phyloP scores from a whole-genome alignment of 257 asterid genomes.

The Voacanga thouarsii region DNA sequence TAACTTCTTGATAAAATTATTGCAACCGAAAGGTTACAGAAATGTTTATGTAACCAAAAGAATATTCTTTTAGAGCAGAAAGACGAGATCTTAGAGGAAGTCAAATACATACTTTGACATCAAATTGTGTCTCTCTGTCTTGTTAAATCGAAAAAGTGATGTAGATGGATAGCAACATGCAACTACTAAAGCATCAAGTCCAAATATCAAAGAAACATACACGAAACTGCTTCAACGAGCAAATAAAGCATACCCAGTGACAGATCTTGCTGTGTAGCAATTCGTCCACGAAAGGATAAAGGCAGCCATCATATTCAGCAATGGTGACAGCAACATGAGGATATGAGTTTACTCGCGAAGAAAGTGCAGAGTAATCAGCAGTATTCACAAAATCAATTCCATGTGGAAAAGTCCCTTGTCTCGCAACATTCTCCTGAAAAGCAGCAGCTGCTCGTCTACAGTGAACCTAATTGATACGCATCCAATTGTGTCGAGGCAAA shows the following conservation, averaged over 20 bases:
- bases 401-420: slow-evolving; percentile 85
- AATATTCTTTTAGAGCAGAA: background rate
- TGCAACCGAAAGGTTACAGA: background rate
- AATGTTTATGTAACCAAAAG: background rate
- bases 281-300: slow-evolving; percentile 77
- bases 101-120: background rate
- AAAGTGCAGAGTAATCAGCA: slow-evolving; percentile 94
- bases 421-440: slow-evolving; percentile 98
- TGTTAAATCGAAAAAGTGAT: background rate
- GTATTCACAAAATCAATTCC: slow-evolving; percentile 91
- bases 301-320: slow-evolving; percentile 86
- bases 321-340: slow-evolving; percentile 79
- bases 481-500: no score
- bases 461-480: slow-evolving; percentile 90
- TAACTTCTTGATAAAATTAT: background rate
- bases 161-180: background rate
- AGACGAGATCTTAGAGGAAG: background rate
- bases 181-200: background rate
- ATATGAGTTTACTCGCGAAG: slow-evolving; percentile 86
- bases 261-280: slow-evolving; percentile 74
- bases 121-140: background rate
- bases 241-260: slow-evolving; percentile 75
- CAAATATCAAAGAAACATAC: background rate
- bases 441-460: slow-evolving; percentile 99
- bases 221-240: background rate